phyloP scores from a whole-genome alignment of 108 stramenopile genomes.

The Discostella stelligeroides region DNA sequence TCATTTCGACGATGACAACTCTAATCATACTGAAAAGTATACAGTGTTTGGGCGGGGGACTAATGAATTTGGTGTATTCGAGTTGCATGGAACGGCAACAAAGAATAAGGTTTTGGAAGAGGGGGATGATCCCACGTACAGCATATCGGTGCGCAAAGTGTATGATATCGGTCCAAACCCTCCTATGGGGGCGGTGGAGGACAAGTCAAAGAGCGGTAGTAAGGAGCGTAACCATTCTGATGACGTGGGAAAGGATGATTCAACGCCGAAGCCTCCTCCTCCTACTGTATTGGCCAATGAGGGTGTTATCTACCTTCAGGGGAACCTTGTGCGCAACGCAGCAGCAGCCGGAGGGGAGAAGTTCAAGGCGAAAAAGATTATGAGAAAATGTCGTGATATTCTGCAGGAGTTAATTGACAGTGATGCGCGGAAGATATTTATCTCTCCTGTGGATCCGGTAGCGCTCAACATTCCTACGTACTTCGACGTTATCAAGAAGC shows the following conservation, averaged over 20 bases:
- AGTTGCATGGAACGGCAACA: slow-evolving; percentile 72
- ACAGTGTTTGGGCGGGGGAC: slow-evolving; percentile 70
- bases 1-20: neutral
- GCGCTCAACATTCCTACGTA: slow-evolving; percentile 93
- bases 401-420: slow-evolving; percentile 65
- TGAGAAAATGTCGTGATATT: slow-evolving; percentile 75
- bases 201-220: too few relatives aligned
- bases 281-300: slow-evolving; percentile 62
- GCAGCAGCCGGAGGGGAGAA: too few relatives aligned
- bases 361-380: too few relatives aligned
- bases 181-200: neutral
- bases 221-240: slow-evolving; percentile 35
- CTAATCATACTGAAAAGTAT: slow-evolving; percentile 23
- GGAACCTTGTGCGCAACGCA: slow-evolving; percentile 64
- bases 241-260: slow-evolving; percentile 29
- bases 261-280: slow-evolving; percentile 18
- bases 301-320: slow-evolving; percentile 69
- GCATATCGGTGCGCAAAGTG: slow-evolving; percentile 66
- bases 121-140: slow-evolving; percentile 58
- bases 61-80: slow-evolving; percentile 81
- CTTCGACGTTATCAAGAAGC: slow-evolving; percentile 82
- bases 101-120: slow-evolving; percentile 38
- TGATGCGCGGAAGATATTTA: slow-evolving; percentile 72
- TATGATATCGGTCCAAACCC: slow-evolving; percentile 50
- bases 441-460: slow-evolving; percentile 93